Base-by-base conservation (phyloP, 2,329 filamentous ascomycete species). In the Ophiostoma sp. region DNA sequence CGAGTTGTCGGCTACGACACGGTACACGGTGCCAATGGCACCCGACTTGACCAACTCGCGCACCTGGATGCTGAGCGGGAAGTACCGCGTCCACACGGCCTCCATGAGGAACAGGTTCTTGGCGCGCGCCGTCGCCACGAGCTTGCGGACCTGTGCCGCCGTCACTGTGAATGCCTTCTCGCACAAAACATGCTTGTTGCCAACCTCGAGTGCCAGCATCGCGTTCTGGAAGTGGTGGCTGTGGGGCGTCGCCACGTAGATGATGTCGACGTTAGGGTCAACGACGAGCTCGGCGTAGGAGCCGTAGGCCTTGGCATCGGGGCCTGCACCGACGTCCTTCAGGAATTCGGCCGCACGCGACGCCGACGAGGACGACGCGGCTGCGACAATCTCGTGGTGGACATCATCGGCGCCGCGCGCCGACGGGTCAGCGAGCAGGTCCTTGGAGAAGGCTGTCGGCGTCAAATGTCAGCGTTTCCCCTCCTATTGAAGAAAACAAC, bases 201-300 rank as follows among this genome's bases (percentile, higher is more conserved):
- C 75, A 8, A 92, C 92, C 77, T 93, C 88, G 52, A 97, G 86
- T 59, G 91, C 92, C n/a, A 97, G 87, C 89, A 94, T 93, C 76
- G 90, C 88, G 83, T 97, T 95, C 81, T 97, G 93, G 84, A 95
- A 97, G 84, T 97, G 94, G 82, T 97, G 94, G 78, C 92, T 95
- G 84, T 97, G 94, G 19, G 94, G 94, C 3, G 94, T 97, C 31
- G 93, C 94, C 72, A 97, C 89, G 82, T 97, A 97, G 83, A 97
- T 83, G 78, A 97, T 93, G 81, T 97, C 93, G 77, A 97, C 88
- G 78, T 93, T 88, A 7, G 91, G 84, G 80, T 97, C 93, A 69
- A 88, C 87, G 33, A 95, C 93, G 36, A 97, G 88, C 80, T 94
- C 92, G 75, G 90, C 87, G 82, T 97, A 97, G 12, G 91, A 93